These are phyloP conservation scores for Lasiodiplodia citricola DNA, from an alignment of 2,329 filamentous ascomycete genomes.

Conservation along the genomic window DNA sequence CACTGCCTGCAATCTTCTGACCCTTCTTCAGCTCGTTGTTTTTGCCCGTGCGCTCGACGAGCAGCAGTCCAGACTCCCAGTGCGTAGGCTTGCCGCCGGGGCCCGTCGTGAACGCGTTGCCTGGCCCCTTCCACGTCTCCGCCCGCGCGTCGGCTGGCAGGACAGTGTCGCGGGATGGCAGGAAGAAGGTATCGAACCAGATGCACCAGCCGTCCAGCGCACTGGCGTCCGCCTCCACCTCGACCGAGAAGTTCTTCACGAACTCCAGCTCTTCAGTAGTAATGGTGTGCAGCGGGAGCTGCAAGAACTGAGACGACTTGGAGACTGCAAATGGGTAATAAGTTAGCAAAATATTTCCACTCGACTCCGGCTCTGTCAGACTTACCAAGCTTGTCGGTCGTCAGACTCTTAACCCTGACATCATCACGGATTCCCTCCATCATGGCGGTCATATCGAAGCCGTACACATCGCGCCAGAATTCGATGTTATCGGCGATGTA, in stretches of 20 bases:
- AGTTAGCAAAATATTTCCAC: constrained; percentile 28
- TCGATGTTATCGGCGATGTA: constrained; percentile 77
- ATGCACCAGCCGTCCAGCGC: constrained; percentile 84
- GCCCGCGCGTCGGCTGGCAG: constrained; percentile 59
- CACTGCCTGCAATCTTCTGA: constrained; percentile 66
- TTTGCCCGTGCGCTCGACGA: constrained; percentile 66
- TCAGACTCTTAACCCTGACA: constrained; percentile 43
- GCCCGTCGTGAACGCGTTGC: constrained; percentile 78
- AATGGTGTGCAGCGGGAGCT: constrained; percentile 77
- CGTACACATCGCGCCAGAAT: constrained; percentile 93
- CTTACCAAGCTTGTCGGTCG: constrained; percentile 57
- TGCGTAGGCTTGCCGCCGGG: constrained; percentile 79
- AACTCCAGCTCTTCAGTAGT: constrained; percentile 77
- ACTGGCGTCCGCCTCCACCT: constrained; percentile 66
- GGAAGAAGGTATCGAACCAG: constrained; percentile 96
- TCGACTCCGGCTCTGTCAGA: constrained; percentile 27
- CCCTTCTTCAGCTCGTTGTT: constrained; percentile 57
- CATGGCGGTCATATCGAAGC: constrained; percentile 94
- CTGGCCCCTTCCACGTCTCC: constrained; percentile 63
- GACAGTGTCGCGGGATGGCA: constrained; percentile 60
- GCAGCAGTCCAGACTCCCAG: constrained; percentile 83
- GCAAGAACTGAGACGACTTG: constrained; percentile 68
- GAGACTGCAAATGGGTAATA: constrained; percentile 46
- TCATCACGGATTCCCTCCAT: constrained; percentile 81
- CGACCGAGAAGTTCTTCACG: constrained; percentile 68